Percentiles rank a stretch among this genome's conserved stretches.
phyloP scores from a whole-genome alignment of 164 flowering plant genomes.

The Akebia trifoliata region DNA sequence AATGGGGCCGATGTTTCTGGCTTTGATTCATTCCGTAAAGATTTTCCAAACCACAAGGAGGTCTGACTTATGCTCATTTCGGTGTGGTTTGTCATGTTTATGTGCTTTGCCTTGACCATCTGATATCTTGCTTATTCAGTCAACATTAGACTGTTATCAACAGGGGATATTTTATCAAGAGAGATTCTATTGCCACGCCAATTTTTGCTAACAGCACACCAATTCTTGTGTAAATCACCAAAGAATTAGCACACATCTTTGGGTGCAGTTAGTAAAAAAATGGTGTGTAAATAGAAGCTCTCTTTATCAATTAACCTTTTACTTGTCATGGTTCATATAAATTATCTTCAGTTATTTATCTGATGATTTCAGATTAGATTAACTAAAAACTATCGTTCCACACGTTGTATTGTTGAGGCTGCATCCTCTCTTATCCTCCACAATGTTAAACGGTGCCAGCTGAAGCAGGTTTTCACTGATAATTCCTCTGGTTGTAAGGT shows the following conservation, averaged over 20 bases:
- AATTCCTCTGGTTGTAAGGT: conserved; percentile 84
- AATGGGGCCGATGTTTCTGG: conserved; percentile 91
- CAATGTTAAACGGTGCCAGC: conserved; percentile 58
- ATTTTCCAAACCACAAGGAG: conserved; percentile 82
- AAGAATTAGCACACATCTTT: too few species aligned
- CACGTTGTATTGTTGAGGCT: conserved; percentile 88
- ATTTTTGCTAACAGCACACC: too few species aligned
- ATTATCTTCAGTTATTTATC: conserved; percentile 2
- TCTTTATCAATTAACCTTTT: conserved; percentile 1
- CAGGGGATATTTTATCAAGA: too few species aligned
- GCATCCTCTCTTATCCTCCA: conserved; percentile 78
- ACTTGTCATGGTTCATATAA: background rate
- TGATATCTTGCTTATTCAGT: background rate
- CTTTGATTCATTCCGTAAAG: conserved; percentile 82
- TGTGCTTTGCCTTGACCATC: background rate
- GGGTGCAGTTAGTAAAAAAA: too few species aligned
- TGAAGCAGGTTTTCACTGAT: conserved; percentile 61
- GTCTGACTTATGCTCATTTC: conserved; percentile 26
- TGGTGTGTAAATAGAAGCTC: too few species aligned
- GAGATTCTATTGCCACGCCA: too few species aligned
- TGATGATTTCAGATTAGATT: conserved; percentile 56
- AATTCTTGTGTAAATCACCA: too few species aligned
- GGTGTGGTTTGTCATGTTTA: conserved; percentile 4
- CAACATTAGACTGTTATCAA: background rate
- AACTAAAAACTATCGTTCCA: conserved; percentile 81